phyloP scores from a whole-genome alignment of 2,329 filamentous ascomycete species.

The Phaeoacremonium minimum region DNA sequence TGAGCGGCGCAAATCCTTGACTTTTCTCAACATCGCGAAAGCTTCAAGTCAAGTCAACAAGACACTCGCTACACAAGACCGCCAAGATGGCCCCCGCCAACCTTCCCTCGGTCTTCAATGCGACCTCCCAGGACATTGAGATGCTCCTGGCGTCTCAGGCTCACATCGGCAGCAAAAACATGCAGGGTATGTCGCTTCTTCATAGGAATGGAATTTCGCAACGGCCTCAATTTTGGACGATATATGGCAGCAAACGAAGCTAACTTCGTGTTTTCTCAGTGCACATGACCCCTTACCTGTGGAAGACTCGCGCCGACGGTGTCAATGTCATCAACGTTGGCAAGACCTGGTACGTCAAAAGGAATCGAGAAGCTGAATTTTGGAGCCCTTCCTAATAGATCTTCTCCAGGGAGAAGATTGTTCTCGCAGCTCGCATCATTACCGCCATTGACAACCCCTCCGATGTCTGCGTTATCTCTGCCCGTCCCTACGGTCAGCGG shows the following conservation, averaged over 20 bases:
- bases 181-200: too few relatives aligned
- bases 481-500: constrained; percentile 98
- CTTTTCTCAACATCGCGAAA: too few relatives aligned
- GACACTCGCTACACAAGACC: too few relatives aligned
- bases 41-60: too few relatives aligned
- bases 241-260: too few relatives aligned
- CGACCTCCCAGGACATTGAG: constrained; percentile 98
- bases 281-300: constrained; percentile 99
- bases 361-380: constrained; percentile 3
- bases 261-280: too few relatives aligned
- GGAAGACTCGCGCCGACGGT: constrained; percentile 97
- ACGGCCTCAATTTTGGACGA: too few relatives aligned
- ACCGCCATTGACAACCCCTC: constrained; percentile 98
- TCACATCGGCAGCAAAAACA: constrained; percentile 98
- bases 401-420: constrained; percentile 89
- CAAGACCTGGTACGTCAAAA: constrained; percentile 97
- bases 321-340: constrained; percentile 99
- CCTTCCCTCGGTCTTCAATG: constrained; percentile 93
- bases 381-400: constrained; percentile 14
- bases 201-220: constrained; percentile 80
- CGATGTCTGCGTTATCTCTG: constrained; percentile 98
- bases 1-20: too few relatives aligned
- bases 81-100: constrained; percentile 92
- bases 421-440: constrained; percentile 97
- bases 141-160: constrained; percentile 95